phyloP scores from a whole-genome alignment of 2,329 filamentous ascomycete genomes.

The Cadophora gregata region DNA sequence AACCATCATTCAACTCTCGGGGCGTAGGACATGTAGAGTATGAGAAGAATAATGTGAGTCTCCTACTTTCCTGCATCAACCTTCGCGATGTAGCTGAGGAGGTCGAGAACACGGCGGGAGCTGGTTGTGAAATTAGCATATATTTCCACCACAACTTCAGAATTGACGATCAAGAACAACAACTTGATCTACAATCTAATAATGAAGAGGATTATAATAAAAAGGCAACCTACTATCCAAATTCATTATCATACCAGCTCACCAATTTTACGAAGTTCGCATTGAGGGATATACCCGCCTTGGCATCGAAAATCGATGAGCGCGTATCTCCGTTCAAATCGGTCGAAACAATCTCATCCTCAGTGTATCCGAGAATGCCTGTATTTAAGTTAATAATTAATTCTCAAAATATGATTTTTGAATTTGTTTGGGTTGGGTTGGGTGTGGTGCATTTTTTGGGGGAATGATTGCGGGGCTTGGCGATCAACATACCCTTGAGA shows the following conservation, averaged over 20 bases:
- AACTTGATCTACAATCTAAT: neutral
- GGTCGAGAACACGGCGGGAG: conserved; percentile 82
- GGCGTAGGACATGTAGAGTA: neutral
- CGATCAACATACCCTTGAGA: conserved; percentile 74
- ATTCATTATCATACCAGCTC: conserved; percentile 99
- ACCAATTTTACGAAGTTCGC: conserved; percentile 97
- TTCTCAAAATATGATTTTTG: neutral
- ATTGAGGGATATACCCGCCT: conserved; percentile 99
- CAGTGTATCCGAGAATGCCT: conserved; percentile 93
- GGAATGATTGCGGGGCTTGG: neutral
- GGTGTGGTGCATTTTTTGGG: neutral
- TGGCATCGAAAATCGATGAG: conserved; percentile 99
- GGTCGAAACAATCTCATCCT: conserved; percentile 94
- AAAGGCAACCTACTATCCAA: conserved; percentile 65
- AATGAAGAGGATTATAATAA: neutral
- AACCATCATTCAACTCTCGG: conserved; percentile 30
- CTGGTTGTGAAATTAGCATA: neutral
- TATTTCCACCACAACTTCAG: neutral
- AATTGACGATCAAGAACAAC: neutral
- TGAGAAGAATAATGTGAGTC: conserved; percentile 31
- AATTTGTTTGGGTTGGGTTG: neutral
- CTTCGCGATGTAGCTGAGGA: conserved; percentile 79
- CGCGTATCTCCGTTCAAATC: conserved; percentile 91
- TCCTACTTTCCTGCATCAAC: conserved; percentile 60
- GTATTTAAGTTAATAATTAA: conserved; percentile 26